Evolutionary conservation across 2,329 filamentous ascomycete genomes (phyloP), one percentile per base, ranked within the genome.

Genomic region (Pestalotiopsis sp.): DNA sequence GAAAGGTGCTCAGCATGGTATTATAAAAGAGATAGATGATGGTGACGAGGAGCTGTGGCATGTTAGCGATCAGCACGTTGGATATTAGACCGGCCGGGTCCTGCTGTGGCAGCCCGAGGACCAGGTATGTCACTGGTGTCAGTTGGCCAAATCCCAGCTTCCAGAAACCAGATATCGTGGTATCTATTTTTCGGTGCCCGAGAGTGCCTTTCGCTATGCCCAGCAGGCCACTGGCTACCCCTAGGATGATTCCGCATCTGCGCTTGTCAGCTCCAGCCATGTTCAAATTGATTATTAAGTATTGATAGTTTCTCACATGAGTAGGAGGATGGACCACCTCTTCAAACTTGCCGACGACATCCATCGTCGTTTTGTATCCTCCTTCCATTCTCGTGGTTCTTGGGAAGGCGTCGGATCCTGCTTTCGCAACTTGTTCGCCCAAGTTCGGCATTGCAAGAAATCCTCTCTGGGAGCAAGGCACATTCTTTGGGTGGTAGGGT

Each of bases 11-110:
- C 25, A 84, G 77, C 6, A 86, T 74, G 2, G 74, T 74, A 71
- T 86, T 86, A 72, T 81, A 80, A 1, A 76, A 72, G 3, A 86
- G 74, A 71, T 87, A 86, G 1, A 84, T 62, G n/a, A 84, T 72
- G 0, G 83, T 85, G 0, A 86, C 69, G 4, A 86, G 66, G 0
- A 85, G 66, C 70, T 88, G 86, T 1, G 84, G 84, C 0, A 78
- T 31, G 70, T 88, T 88, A 45, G 81, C 82, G 0, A 86, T 23
- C 20, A 85, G 74, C 1, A 80, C 76, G 52, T 79, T 80, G 5
- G 62, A 38, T 25, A 80, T 74, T 7, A 81, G 67, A 0, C 77
- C 78, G 3, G 38, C 69, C 0, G 78, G 76, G 41, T 79, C 78
- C 1, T 67, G 58, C 1, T 72, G 68, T 4, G 76, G 75, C 2